phyloP scores from a whole-genome alignment of 805 yeast genomes.

The Ogataea pini region DNA sequence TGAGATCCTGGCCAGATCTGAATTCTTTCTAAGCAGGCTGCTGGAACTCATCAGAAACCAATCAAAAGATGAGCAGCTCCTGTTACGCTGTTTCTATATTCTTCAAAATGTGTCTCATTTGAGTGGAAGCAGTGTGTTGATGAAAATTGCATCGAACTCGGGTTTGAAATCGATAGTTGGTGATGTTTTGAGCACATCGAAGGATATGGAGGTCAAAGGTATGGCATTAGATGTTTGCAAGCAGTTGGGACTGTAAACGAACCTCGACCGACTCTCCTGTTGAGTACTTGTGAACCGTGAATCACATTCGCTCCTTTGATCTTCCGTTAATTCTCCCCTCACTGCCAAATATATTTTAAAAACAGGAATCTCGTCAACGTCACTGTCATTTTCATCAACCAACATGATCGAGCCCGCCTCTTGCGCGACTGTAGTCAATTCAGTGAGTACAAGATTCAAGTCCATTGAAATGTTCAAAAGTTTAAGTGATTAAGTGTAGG shows the following conservation, averaged over 20 bases:
- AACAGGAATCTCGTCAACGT: conserved; percentile 47
- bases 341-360: conserved; percentile 28
- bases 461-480: too few species aligned
- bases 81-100: conserved; percentile 27
- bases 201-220: conserved; percentile 14
- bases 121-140: conserved; percentile 2
- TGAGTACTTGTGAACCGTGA: too few species aligned
- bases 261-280: too few species aligned
- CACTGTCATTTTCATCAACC: conserved; percentile 53
- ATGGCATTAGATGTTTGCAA: conserved; percentile 16
- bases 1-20: conserved; percentile 19
- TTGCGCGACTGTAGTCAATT: too few species aligned
- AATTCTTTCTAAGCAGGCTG: conserved; percentile 23
- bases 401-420: conserved; percentile 62
- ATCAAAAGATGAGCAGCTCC: conserved; percentile 22
- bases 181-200: conserved; percentile 2
- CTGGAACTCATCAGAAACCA: conserved; percentile 19
- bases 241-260: conserved; percentile 8
- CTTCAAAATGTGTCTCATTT: conserved; percentile 18
- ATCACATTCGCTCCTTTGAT: too few species aligned
- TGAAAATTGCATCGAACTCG: conserved; percentile 4
- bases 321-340: conserved; percentile 21
- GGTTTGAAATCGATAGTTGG: conserved; percentile 8
- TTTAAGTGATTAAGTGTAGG: too few species aligned
- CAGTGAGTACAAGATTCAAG: too few species aligned